These are phyloP conservation scores for Panaeolus cyanescens DNA, from an alignment of 768 basidiomycete species.

Conservation along the genomic window DNA sequence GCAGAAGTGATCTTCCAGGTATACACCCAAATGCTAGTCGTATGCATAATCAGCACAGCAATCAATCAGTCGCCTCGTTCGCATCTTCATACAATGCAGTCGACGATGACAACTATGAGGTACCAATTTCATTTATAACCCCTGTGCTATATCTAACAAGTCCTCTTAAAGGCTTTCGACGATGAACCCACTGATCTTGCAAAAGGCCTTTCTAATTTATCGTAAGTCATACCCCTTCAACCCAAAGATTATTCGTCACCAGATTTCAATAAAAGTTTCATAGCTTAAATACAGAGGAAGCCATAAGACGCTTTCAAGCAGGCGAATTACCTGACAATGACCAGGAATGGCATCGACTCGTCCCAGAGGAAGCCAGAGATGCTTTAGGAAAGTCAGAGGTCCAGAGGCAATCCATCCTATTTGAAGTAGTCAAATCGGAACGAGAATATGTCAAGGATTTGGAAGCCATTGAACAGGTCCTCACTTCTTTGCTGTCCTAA, in stretches of 20 bases:
- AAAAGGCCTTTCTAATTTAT: slow-evolving; percentile 17
- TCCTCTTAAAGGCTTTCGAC: slow-evolving; percentile 14
- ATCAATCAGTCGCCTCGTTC: slow-evolving; percentile 38
- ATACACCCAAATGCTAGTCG: slow-evolving; percentile 11
- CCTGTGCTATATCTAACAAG: neutral
- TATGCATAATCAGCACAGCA: slow-evolving; percentile 19
- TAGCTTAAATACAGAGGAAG: slow-evolving; percentile 67
- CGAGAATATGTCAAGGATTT: slow-evolving; percentile 86
- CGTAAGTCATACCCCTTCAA: slow-evolving; percentile 15
- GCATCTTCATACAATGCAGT: slow-evolving; percentile 39
- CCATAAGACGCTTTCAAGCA: slow-evolving; percentile 65
- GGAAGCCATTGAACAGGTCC: slow-evolving; percentile 65
- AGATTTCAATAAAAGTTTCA: slow-evolving; percentile 17
- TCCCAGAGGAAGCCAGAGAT: slow-evolving; percentile 70
- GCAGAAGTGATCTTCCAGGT: slow-evolving; percentile 37
- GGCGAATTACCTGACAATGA: slow-evolving; percentile 67
- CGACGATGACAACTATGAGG: slow-evolving; percentile 40
- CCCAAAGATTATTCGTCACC: slow-evolving; percentile 28
- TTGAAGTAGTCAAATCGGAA: slow-evolving; percentile 90
- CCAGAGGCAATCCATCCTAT: slow-evolving; percentile 82
- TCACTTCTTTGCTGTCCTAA: slow-evolving; percentile 10
- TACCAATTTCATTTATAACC: slow-evolving; percentile 16
- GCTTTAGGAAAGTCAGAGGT: slow-evolving; percentile 78
- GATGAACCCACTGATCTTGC: slow-evolving; percentile 13
- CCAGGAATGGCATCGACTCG: slow-evolving; percentile 82